Evolutionary conservation across 2,329 filamentous ascomycete species (phyloP).

Genomic region (Lomentospora prolificans): DNA sequence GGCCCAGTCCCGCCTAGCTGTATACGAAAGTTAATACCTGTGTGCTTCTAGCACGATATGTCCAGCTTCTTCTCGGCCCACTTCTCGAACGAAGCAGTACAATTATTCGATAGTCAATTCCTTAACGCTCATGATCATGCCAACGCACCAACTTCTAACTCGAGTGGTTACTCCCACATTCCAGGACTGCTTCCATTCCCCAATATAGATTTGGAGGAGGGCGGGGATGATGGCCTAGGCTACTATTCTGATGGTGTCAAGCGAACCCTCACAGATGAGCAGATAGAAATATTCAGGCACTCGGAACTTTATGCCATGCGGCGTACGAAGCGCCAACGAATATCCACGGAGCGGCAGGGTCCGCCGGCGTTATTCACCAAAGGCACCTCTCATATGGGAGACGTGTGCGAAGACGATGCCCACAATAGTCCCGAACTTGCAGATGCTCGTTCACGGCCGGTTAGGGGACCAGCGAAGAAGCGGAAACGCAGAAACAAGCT

Average conservation of each 20-base stretch:
- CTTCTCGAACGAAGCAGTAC: conserved; percentile 39
- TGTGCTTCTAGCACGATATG: conserved; percentile 39
- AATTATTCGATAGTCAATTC: conserved; percentile 34
- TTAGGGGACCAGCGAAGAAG: conserved; percentile 19
- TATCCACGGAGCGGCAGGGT: neutral
- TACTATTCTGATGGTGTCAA: conserved; percentile 82
- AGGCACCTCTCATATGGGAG: too few relatives aligned
- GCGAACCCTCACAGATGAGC: conserved; percentile 81
- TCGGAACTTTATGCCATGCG: conserved; percentile 71
- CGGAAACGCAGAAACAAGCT: conserved; percentile 18
- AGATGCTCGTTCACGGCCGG: too few relatives aligned
- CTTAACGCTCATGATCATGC: conserved; percentile 21
- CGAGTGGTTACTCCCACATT: neutral
- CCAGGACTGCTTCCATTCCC: neutral
- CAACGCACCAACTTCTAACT: neutral
- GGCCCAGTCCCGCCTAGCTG: too few relatives aligned
- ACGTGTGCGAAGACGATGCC: too few relatives aligned
- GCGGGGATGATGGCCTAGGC: conserved; percentile 61
- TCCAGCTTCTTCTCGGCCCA: conserved; percentile 48
- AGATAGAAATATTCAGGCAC: conserved; percentile 83
- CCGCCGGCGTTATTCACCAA: too few relatives aligned
- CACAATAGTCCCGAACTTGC: too few relatives aligned
- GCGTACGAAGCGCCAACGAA: conserved; percentile 21
- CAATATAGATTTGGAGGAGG: conserved; percentile 16
- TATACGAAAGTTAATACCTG: too few relatives aligned